These are phyloP conservation scores for Coemansia sp. DNA, from an alignment of 192 early-diverging fungal genomes.

Conservation along the genomic window DNA sequence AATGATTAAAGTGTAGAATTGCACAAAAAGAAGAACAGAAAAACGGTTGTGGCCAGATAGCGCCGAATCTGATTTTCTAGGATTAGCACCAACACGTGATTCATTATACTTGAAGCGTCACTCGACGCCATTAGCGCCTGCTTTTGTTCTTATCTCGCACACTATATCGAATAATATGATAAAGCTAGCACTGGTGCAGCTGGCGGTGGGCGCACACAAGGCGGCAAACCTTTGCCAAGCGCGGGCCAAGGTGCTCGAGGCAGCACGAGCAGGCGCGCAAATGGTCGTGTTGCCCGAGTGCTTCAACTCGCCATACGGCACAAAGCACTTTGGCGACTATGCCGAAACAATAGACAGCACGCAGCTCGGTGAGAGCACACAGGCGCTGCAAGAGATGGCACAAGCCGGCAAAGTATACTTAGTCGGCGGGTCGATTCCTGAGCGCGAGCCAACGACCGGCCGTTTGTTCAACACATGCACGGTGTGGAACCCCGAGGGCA, in stretches of 20 bases:
- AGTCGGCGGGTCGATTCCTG: constrained; percentile 92
- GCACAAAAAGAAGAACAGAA: neutral
- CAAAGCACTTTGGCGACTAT: constrained; percentile 84
- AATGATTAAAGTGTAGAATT: constrained; percentile 5
- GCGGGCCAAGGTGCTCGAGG: constrained; percentile 76
- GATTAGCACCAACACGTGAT: neutral
- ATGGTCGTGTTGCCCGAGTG: constrained; percentile 97
- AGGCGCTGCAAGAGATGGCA: constrained; percentile 80
- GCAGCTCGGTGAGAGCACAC: constrained; percentile 61
- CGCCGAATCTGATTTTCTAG: neutral
- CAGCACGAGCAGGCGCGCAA: constrained; percentile 76
- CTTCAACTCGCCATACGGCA: constrained; percentile 98
- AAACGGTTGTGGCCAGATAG: constrained; percentile 1
- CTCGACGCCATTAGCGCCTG: neutral
- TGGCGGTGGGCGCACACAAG: constrained; percentile 75
- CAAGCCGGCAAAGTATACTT: constrained; percentile 82
- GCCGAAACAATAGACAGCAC: constrained; percentile 73
- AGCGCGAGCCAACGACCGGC: constrained; percentile 56
- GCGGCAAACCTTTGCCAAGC: constrained; percentile 75
- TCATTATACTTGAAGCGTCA: neutral
- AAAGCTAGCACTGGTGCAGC: constrained; percentile 76
- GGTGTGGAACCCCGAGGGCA: constrained; percentile 67
- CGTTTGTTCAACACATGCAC: constrained; percentile 85
- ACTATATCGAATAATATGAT: constrained; percentile 6
- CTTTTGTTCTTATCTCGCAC: neutral